Evolutionary conservation across 768 basidiomycete species (phyloP).

Genomic region (Amanita molliuscula): DNA sequence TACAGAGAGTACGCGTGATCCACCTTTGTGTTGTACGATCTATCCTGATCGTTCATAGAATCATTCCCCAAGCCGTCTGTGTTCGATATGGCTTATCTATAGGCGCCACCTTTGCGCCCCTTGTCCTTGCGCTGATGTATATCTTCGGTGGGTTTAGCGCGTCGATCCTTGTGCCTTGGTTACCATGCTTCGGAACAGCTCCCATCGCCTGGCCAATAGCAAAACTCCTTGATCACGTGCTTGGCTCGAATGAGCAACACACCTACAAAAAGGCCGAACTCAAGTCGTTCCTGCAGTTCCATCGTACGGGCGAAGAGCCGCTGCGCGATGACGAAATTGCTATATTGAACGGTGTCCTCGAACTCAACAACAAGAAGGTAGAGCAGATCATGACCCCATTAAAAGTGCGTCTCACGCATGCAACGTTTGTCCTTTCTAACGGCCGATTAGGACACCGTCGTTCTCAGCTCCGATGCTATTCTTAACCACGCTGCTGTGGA

Average conservation of each 20-base stretch:
- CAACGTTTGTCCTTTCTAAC: conserved; percentile 10
- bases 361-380: conserved; percentile 67
- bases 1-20: conserved; percentile 58
- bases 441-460: conserved; percentile 60
- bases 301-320: conserved; percentile 67
- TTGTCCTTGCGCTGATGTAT: conserved; percentile 69
- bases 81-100: conserved; percentile 75
- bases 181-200: conserved; percentile 22
- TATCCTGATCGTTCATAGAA: conserved; percentile 16
- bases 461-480: conserved; percentile 66
- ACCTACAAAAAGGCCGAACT: conserved; percentile 81
- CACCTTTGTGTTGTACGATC: neutral
- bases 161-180: neutral
- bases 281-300: conserved; percentile 72
- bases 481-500: conserved; percentile 76
- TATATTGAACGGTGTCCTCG: conserved; percentile 72
- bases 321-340: conserved; percentile 75
- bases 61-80: conserved; percentile 65
- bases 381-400: conserved; percentile 79
- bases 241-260: conserved; percentile 63
- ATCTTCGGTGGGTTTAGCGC: conserved; percentile 26
- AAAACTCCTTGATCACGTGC: conserved; percentile 69
- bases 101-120: conserved; percentile 68
- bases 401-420: conserved; percentile 30
- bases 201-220: conserved; percentile 80